Base-by-base conservation (phyloP, 1,284 basidiomycete genomes). In the Retiboletus fuscus region DNA sequence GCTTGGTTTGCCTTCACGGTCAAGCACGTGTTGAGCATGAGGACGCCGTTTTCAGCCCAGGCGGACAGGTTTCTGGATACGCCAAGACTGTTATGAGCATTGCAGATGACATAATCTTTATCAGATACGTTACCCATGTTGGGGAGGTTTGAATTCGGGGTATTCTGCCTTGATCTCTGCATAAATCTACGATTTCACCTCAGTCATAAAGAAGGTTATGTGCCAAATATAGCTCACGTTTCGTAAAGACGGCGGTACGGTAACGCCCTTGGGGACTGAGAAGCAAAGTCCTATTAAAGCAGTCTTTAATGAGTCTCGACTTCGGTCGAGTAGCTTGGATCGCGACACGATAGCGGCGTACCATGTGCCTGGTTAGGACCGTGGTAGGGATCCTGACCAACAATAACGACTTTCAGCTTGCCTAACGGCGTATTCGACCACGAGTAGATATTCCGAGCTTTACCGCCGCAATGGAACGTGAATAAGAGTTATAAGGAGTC, bases 1-100 rank as follows among this genome's bases (percentile, higher is more conserved):
- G 96, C 91, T 71, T 89, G 79, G 70, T 88, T 87, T 3, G 93
- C 92, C 69, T 90, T 88, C 43, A 97, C 96, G 2, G 96, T 97
- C 46, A 99, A 87, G 73, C 93, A 94, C 5, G 96, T 95, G 84
- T 99, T 99, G 66, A 99, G 89, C 79, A 98, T 88, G 64, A 99
- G 86, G 47, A 99, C 96, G 53, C 97, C 97, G 74, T 94, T 93
- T 72, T 91, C 87, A 2, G 96, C 96, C 94, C 96, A 97, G 30
- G 88, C 84, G 16, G 90, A 90, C 60, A 99, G 86, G 81, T 96
- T 95, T 70, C 96, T 73, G 65, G 61, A 64, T 73, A 39, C 49
- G 41, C 53, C 60, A n/a, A 64, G 60, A 43, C 58, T 49, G 62
- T 71, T 70, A 73, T 71, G 69, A 70, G 67, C 71, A 74, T 71